Conservation (phyloP, 2,329 filamentous ascomycete genomes). For the Hypoxylon sp. region DNA sequence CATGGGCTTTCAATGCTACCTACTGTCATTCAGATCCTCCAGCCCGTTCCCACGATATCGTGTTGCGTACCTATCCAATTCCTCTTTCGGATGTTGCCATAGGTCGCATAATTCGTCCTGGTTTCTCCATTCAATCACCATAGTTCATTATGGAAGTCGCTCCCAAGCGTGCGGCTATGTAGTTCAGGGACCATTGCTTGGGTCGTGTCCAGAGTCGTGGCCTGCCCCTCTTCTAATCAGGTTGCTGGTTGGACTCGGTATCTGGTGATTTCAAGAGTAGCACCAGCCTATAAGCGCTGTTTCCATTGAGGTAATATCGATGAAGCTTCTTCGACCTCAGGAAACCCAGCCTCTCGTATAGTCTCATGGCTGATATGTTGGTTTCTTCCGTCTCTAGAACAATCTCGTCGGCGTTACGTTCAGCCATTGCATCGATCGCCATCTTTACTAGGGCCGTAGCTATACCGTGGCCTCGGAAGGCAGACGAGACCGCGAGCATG, state of each 20-base stretch:
- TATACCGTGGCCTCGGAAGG: constrained; percentile 85
- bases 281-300: constrained; percentile 90
- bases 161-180: not conserved
- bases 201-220: not conserved
- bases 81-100: not conserved
- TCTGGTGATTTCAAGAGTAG: constrained; percentile 75
- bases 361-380: constrained; percentile 87
- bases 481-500: constrained; percentile 92
- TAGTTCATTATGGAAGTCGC: not conserved
- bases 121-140: not conserved
- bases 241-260: constrained; percentile 25
- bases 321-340: constrained; percentile 92
- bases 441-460: constrained; percentile 88
- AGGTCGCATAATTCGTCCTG: not conserved
- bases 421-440: constrained; percentile 92
- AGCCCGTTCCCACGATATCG: not conserved
- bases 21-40: constrained; percentile 10
- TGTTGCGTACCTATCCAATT: constrained; percentile 1
- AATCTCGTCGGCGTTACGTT: constrained; percentile 88
- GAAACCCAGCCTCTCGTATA: constrained; percentile 95
- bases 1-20: constrained; percentile 20
- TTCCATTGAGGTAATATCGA: constrained; percentile 96
- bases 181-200: too few species aligned
- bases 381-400: constrained; percentile 96
- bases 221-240: constrained; percentile 22